phyloP scores from a whole-genome alignment of 179 eudicot species.

The Beta macrorhiza region DNA sequence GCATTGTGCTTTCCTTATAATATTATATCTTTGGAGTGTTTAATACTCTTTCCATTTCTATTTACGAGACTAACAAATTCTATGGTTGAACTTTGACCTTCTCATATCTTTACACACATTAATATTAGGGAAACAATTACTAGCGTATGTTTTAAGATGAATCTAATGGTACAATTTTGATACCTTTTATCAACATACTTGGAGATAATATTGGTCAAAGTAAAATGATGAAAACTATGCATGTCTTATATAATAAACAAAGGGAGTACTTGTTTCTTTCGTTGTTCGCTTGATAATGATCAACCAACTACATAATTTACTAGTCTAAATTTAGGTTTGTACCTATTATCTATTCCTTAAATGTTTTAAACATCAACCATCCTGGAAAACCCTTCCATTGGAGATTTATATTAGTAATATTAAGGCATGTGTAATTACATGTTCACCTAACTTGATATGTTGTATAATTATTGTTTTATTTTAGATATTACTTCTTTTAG shows the following conservation, averaged over 20 bases:
- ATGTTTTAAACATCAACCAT: neutral
- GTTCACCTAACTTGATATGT: neutral
- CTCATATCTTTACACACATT: too few relatives aligned
- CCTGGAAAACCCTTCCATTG: neutral
- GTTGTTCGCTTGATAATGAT: neutral
- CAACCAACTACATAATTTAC: neutral
- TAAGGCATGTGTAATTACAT: neutral
- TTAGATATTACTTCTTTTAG: slow-evolving; percentile 6
- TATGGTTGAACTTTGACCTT: too few relatives aligned
- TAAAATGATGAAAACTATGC: too few relatives aligned
- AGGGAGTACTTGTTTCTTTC: neutral
- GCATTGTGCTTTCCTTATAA: neutral
- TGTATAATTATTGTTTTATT: neutral
- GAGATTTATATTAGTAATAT: neutral
- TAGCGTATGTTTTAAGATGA: too few relatives aligned
- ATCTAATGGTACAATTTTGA: too few relatives aligned
- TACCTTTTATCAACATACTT: too few relatives aligned
- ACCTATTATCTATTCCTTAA: neutral
- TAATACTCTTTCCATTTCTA: neutral
- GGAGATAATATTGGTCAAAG: too few relatives aligned
- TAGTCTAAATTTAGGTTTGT: neutral
- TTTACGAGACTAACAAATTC: too few relatives aligned
- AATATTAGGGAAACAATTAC: too few relatives aligned
- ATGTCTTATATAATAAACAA: too few relatives aligned
- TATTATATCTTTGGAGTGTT: neutral